Conservation (phyloP, 2,329 filamentous ascomycete genomes). For the Talaromyces sp. region DNA sequence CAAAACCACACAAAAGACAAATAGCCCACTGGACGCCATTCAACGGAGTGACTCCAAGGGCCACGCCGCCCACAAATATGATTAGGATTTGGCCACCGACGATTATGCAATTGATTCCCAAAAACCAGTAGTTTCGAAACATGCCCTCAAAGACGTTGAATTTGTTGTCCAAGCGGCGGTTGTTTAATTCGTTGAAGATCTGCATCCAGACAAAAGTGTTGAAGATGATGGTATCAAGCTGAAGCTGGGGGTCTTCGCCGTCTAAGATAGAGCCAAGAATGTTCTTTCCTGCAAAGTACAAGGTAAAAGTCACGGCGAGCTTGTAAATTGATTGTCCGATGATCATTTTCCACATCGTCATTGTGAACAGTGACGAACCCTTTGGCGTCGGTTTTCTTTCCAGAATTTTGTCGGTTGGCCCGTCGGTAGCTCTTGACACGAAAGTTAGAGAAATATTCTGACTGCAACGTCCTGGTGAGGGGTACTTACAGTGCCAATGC, state of each 20-base stretch:
- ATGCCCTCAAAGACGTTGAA: slow-evolving; percentile 96
- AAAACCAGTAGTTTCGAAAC: slow-evolving; percentile 79
- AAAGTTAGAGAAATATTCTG: background rate
- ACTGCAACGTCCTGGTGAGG: background rate
- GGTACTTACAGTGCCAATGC: slow-evolving; percentile 63
- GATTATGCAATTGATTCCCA: slow-evolving; percentile 80
- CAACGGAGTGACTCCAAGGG: slow-evolving; percentile 70
- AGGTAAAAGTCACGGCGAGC: slow-evolving; percentile 68
- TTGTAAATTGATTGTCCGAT: slow-evolving; percentile 88
- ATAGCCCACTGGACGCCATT: slow-evolving; percentile 78
- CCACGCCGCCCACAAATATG: slow-evolving; percentile 74
- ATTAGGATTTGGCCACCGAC: slow-evolving; percentile 85
- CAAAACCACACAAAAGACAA: slow-evolving; percentile 72
- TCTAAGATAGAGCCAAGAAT: slow-evolving; percentile 56
- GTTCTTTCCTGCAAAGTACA: slow-evolving; percentile 67
- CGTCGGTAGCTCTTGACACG: slow-evolving; percentile 64
- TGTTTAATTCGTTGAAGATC: slow-evolving; percentile 98
- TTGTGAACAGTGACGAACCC: slow-evolving; percentile 70
- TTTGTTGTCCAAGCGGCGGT: slow-evolving; percentile 85
- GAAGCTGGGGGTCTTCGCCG: slow-evolving; percentile 30
- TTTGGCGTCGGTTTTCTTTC: slow-evolving; percentile 75
- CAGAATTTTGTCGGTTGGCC: slow-evolving; percentile 75
- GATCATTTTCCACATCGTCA: slow-evolving; percentile 99
- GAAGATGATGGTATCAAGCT: slow-evolving; percentile 80
- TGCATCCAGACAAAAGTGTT: slow-evolving; percentile 99